Base-by-base conservation (phyloP, 2,329 filamentous ascomycete species). In the Pyricularia sp. region DNA sequence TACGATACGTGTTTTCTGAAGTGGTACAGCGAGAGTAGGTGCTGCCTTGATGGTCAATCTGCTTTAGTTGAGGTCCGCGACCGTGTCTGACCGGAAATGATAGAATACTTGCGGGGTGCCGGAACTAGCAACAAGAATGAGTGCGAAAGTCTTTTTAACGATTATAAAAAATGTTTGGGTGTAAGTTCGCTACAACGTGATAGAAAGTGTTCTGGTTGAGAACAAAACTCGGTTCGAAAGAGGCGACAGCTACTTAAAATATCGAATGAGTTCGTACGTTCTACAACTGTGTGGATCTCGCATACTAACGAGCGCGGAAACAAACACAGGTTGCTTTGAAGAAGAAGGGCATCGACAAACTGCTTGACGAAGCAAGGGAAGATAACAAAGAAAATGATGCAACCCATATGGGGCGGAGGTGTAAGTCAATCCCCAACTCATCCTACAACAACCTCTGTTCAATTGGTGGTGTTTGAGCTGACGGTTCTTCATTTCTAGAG, bases 1-100 rank as follows among this genome's bases (percentile, higher is more conserved):
- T 99, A 99, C 78, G 95, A 99, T 79, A 94, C 91, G 68, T 99
- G 95, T 81, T 99, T 99, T 78, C 83, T 99, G 72, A 98, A 97
- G 81, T 99, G 95, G 95, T 99, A 99, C 79, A 97, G 94, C 77
- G 95, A 99, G 81, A 98, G 95, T 97, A 84, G 70, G 90, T 79
- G 33, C 30, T 68, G 66, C 72, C 68, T 50, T 68, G 26, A 68
- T 66, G 11, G 66, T 42, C 30, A 6, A 17, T 12, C 66, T 30
- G 26, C 66, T 25, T 65, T 63, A 58, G 65, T 12, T 70, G 63
- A 66, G 28, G 31, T 66, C 31, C 64, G 25, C 36, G 30, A 25
- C n/a, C 42, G 31, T 70, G 58, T 26, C 69, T 73, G 4, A 63
- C 25, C 72, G 68, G 31, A 36, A 1, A 33, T 2, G 30, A 25